Conservation (phyloP, 2,329 filamentous ascomycete genomes). For the Fusarium avenaceum region DNA sequence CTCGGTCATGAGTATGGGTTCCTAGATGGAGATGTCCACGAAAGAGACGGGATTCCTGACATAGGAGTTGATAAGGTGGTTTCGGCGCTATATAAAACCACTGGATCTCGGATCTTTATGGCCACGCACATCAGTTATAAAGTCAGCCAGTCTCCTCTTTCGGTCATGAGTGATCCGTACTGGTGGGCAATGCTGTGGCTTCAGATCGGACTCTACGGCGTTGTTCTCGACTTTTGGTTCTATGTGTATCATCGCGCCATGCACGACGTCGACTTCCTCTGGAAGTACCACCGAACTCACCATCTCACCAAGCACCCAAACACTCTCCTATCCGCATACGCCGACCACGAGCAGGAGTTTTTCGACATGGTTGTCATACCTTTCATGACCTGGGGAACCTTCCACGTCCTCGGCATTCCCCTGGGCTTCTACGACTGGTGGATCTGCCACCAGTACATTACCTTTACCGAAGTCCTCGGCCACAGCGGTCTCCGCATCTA, state of each 20-base stretch:
- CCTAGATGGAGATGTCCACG: conserved; percentile 25
- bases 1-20: conserved; percentile 19
- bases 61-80: conserved; percentile 33
- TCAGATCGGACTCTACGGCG: conserved; percentile 31
- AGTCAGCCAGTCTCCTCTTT: conserved; percentile 9
- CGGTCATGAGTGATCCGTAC: conserved; percentile 1
- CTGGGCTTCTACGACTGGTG: conserved; percentile 36
- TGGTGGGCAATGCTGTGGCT: conserved; percentile 33
- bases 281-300: conserved; percentile 37
- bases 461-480: conserved; percentile 32
- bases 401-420: conserved; percentile 19
- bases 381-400: conserved; percentile 26
- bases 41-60: conserved; percentile 29
- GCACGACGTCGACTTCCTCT: conserved; percentile 33
- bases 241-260: conserved; percentile 37
- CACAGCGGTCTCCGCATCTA: conserved; percentile 31
- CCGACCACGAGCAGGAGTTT: conserved; percentile 39
- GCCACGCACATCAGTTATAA: conserved; percentile 20
- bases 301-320: conserved; percentile 37
- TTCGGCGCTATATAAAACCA: neutral
- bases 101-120: conserved; percentile 22
- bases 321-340: conserved; percentile 26
- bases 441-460: conserved; percentile 37
- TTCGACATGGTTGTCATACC: conserved; percentile 37
- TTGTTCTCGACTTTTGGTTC: conserved; percentile 38